Evolutionary conservation across 2,329 filamentous ascomycete species (phyloP).

Genomic region (Sclerotinia subarctica): DNA sequence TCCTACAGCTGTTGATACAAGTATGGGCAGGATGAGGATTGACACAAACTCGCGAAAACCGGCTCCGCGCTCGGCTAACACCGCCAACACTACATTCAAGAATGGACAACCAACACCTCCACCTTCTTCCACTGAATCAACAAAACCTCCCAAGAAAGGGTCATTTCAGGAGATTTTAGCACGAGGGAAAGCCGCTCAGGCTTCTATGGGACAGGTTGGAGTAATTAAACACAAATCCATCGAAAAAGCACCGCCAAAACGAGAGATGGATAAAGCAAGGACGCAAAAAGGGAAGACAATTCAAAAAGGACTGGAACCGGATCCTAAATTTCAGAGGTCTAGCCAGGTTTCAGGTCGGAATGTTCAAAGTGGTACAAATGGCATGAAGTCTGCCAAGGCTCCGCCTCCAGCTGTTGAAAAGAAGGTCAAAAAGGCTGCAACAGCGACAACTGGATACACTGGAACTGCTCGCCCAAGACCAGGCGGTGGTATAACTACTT

Average conservation of each 20-base stretch:
- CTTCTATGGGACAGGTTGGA: slow-evolving; percentile 56
- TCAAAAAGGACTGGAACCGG: slow-evolving; percentile 31
- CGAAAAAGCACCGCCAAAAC: slow-evolving; percentile 59
- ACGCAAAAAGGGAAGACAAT: slow-evolving; percentile 30
- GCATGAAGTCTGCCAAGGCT: slow-evolving; percentile 24
- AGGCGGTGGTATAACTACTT: slow-evolving; percentile 38
- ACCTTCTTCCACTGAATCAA: slow-evolving; percentile 22
- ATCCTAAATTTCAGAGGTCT: slow-evolving; percentile 32
- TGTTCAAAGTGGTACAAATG: slow-evolving; percentile 25
- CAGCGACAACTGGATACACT: slow-evolving; percentile 62
- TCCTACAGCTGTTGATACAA: slow-evolving; percentile 27
- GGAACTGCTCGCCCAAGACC: slow-evolving; percentile 61
- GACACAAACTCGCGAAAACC: slow-evolving; percentile 21
- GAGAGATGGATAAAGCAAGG: slow-evolving; percentile 41
- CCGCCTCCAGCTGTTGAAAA: slow-evolving; percentile 45
- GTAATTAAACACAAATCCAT: slow-evolving; percentile 73
- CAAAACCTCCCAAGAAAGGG: slow-evolving; percentile 61
- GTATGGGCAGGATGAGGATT: slow-evolving; percentile 30
- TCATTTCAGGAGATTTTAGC: slow-evolving; percentile 74
- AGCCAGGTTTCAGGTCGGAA: slow-evolving; percentile 25
- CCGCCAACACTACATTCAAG: slow-evolving; percentile 24
- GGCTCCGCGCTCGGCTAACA: slow-evolving; percentile 19
- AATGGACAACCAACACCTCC: slow-evolving; percentile 35
- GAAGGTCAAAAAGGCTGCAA: slow-evolving; percentile 59
- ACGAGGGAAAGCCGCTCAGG: slow-evolving; percentile 64